These are phyloP conservation scores for Claviceps sorghi DNA, from an alignment of 2,329 filamentous ascomycete genomes.

Conservation along the genomic window DNA sequence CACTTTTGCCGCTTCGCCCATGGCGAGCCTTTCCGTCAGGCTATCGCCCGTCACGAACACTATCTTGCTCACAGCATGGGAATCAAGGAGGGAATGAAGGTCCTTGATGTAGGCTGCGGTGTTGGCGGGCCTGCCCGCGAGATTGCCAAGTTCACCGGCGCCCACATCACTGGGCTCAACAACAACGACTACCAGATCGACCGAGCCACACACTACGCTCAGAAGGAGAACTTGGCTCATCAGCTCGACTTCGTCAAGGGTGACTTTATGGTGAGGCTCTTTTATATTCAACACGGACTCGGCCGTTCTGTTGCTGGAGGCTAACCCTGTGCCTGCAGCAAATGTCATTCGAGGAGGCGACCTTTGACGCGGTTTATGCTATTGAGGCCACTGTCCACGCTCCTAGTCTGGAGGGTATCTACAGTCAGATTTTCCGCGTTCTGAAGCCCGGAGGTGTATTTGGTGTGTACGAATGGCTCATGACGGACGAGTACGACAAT, in stretches of 20 bases:
- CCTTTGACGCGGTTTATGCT: conserved; percentile 88
- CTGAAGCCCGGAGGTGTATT: conserved; percentile 93
- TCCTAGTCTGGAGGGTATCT: conserved; percentile 78
- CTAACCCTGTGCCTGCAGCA: conserved; percentile 21
- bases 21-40: conserved; percentile 77
- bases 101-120: conserved; percentile 92
- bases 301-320: neutral
- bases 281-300: neutral
- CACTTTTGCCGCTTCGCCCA: conserved; percentile 91
- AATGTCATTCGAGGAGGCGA: conserved; percentile 87
- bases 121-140: conserved; percentile 89
- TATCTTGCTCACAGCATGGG: conserved; percentile 85
- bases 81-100: conserved; percentile 73
- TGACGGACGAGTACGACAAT: conserved; percentile 93
- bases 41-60: conserved; percentile 93
- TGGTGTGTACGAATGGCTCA: conserved; percentile 97
- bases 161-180: conserved; percentile 82
- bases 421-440: conserved; percentile 86
- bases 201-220: conserved; percentile 72
- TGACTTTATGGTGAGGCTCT: conserved; percentile 67
- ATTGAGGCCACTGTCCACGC: conserved; percentile 97
- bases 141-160: conserved; percentile 89
- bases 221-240: conserved; percentile 63
- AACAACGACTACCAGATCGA: conserved; percentile 99
- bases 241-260: conserved; percentile 85